Percentiles rank a stretch among this genome's conserved stretches.
Evolutionary conservation across 2,329 filamentous ascomycete species (phyloP).

Genomic region (Xylaria sp.): DNA sequence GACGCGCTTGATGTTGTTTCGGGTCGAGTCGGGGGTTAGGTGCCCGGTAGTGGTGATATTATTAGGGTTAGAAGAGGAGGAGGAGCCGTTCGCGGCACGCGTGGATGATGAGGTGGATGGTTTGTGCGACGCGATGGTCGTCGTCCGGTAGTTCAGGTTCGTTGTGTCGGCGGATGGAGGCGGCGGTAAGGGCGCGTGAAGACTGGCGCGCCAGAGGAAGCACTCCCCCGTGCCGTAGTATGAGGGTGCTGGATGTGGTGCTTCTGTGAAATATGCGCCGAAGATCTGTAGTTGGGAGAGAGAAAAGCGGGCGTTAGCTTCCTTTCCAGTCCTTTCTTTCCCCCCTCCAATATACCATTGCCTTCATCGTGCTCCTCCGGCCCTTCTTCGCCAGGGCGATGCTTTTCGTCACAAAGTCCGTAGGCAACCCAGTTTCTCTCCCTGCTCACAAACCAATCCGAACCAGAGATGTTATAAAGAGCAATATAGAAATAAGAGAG

Average conservation of each 20-base stretch:
- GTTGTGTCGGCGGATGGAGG: conserved; percentile 70
- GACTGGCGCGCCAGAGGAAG: conserved; percentile 85
- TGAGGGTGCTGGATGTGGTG: conserved; percentile 80
- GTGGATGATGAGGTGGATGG: conserved; percentile 30
- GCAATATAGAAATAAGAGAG: neutral
- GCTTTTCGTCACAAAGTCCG: too few species aligned
- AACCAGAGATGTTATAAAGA: neutral
- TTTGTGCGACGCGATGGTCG: conserved; percentile 53
- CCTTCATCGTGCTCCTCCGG: neutral
- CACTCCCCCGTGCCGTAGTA: conserved; percentile 98
- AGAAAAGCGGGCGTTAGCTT: conserved; percentile 19
- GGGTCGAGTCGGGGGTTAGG: conserved; percentile 40
- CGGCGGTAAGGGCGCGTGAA: conserved; percentile 74
- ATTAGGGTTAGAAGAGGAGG: too few species aligned
- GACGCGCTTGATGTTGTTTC: conserved; percentile 38
- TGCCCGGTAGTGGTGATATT: conserved; percentile 20
- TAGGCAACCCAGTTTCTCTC: neutral
- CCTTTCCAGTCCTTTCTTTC: neutral
- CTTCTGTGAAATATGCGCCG: conserved; percentile 92
- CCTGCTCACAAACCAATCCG: neutral
- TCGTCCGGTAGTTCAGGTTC: conserved; percentile 57
- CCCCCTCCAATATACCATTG: neutral
- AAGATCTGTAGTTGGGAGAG: conserved; percentile 68
- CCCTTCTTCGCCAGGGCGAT: too few species aligned
- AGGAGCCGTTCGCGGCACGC: too few species aligned